Conservation (phyloP, 495 filamentous ascomycete species). For the Cairneyella variabilis region DNA sequence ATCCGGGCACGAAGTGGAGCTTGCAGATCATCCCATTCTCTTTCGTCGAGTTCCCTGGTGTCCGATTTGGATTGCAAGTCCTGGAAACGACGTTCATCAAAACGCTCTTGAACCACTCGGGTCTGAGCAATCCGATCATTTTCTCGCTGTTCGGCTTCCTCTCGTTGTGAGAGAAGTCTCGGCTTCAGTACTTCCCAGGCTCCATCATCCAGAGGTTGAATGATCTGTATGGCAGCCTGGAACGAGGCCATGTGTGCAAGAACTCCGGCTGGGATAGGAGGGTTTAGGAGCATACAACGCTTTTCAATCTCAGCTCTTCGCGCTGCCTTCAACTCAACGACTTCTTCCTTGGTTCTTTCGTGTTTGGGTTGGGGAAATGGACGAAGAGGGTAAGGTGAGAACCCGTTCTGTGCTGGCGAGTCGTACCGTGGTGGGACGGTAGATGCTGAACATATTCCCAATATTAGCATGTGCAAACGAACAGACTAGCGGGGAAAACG, state of each 20-base stretch:
- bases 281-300: constrained; percentile 55
- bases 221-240: constrained; percentile 64
- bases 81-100: constrained; percentile 32
- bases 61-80: constrained; percentile 45
- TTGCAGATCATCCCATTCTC: constrained; percentile 66
- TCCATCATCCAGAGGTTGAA: constrained; percentile 55
- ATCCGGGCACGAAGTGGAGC: constrained; percentile 56
- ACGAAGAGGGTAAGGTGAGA: constrained; percentile 12
- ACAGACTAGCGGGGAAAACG: neutral
- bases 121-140: constrained; percentile 36
- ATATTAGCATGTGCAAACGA: neutral
- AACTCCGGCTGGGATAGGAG: constrained; percentile 54
- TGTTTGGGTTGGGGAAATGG: constrained; percentile 25
- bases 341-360: constrained; percentile 41
- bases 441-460: constrained; percentile 10
- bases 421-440: constrained; percentile 21
- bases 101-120: constrained; percentile 39
- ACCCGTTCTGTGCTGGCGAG: constrained; percentile 23
- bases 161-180: constrained; percentile 59
- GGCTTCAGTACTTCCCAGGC: constrained; percentile 64
- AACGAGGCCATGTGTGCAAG: constrained; percentile 66
- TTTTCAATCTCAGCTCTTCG: constrained; percentile 64
- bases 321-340: constrained; percentile 51
- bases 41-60: constrained; percentile 55
- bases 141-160: constrained; percentile 53